Evolutionary conservation across 805 yeast species (phyloP), one percentile per base, ranked within the genome.

Genomic region (Starmerella gropengiesseri): DNA sequence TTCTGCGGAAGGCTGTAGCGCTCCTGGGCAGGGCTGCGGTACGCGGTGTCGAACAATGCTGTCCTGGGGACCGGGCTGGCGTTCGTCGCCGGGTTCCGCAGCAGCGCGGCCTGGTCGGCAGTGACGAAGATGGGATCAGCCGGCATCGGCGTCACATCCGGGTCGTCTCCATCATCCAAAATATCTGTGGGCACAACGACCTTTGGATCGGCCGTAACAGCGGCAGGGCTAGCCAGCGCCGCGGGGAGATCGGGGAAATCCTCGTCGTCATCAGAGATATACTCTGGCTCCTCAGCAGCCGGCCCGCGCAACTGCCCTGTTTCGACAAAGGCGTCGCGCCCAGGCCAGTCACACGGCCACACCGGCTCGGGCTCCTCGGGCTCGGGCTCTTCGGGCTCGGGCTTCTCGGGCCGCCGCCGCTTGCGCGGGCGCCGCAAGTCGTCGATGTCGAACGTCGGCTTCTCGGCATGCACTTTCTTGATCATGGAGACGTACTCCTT

Each of bases 401-500:
- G 17, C 21, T 13, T 30, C 9, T 39, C 36, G n/a, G 19, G 26
- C 28, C 32, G 41, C 35, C 16, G 22, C 16, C 30, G 41, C 29
- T 47, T 48, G 11, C 20, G 23, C 1, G 56, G 56, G 26, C 58
- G 47, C 17, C 57, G 49, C 33, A 55, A 31, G 19, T 45, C 41
- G 7, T 49, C 50, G 3, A 37, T 33, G 33, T 55, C 56, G 31
- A 50, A 40, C 22, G 46, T 45, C 17, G 36, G 17, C 31, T 41
- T 43, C 14, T 38, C 44, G 7, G 35, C 22, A n/a, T 39, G 37
- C 33, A 73, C 68, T 43, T 68, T 67, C 35, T 67, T 64, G 42
- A 77, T 67, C 45, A 70, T 65, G 22, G 65, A 62, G 28, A 72
- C 58, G 41, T 55, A 64, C 11, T 45, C 45, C 19, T 45, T 46